Evolutionary conservation across 148 eudicot genomes (phyloP), one percentile per base, ranked within the genome.

Genomic region (Chenopodium album): DNA sequence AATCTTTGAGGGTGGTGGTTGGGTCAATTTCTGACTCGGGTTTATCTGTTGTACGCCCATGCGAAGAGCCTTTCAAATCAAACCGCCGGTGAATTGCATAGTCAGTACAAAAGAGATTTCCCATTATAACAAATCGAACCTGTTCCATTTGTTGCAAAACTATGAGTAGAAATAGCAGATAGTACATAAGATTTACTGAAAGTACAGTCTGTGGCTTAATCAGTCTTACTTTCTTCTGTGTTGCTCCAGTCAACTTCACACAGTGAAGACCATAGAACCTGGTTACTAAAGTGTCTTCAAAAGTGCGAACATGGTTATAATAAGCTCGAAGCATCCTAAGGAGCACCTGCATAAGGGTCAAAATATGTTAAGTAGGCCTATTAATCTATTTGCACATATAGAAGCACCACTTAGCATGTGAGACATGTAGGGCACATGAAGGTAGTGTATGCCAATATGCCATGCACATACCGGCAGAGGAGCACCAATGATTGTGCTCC

Each of bases 121-220:
- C 98, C 98, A 94, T 94, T 66, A 94, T 88, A 54, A 94, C 95
- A 85, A 94, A 94, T 68, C 98, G 90, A 79, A 92, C 97, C 98
- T 94, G 90, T 79, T 74, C 79, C 63, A 83, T 74, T 7, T 75
- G 76, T 72, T 20, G 54, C 76, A 77, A 68, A 74, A 69, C 63
- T 44, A 60, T 66, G 31, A 81, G 76, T 54, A 77, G 17, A 52
- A 71, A 64, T 62, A 14, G 20, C 29, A 66, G 52, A n/a, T 37
- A 44, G 28, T 71, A 59, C 69, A 48, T 77, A 12, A 50, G 34
- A 29, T 80, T 70, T 63, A 76, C 54, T 72, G 4, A 62, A 73
- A 44, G 65, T 66, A 50, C 28, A 44, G 32, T 29, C 56, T 60
- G 76, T 65, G 41, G 52, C 63, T 70, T 52, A 68, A 20, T 37